Evolutionary conservation across 2,329 filamentous ascomycete genomes (phyloP), one percentile per base, ranked within the genome.

Genomic region (Ophioceras dolichostomum): DNA sequence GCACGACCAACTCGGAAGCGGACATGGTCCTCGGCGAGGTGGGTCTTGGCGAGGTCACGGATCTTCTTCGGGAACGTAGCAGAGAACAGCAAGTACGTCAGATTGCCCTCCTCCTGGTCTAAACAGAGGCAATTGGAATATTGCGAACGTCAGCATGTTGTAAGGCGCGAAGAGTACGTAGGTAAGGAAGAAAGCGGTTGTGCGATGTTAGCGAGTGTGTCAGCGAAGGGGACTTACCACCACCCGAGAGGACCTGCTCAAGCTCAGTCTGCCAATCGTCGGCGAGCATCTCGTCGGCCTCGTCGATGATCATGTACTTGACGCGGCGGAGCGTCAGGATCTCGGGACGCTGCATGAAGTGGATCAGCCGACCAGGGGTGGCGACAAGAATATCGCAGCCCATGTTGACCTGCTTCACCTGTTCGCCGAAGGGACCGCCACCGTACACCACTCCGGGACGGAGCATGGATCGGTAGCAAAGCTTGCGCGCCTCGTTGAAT

Each of bases 381-480:
- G 76, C 88, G 47, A 96, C 77, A 12, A 98, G 69, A 30, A 98
- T 64, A 49, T 98, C 91, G 46, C 89, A 96, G 5, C 91, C 91
- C 55, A 79, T 83, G 41, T 69, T 67, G 1, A 98, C 70, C 52
- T 93, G 79, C 6, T 70, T 62, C 4, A 79, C 65, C 58, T 95
- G 86, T 10, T 79, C 70, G 2, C 59, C 56, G n/a, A 76, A 51
- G 0, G 85, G 83, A 6, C 77, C 77, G 44, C 91, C 91, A 35
- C 91, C 91, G 47, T 96, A 98, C 21, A 82, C 68, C 31, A 94
- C 86, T 47, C 83, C 87, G 18, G 91, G 89, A 29, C 91, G 86
- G 40, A 98, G 70, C 85, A 94, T 94, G 4, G 84, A 87, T 1
- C 91, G 79, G 51, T 98, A 98, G 55, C 87, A 95, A 34, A 96